phyloP scores from a whole-genome alignment of 1,284 basidiomycete species.

The Pascua sp. region DNA sequence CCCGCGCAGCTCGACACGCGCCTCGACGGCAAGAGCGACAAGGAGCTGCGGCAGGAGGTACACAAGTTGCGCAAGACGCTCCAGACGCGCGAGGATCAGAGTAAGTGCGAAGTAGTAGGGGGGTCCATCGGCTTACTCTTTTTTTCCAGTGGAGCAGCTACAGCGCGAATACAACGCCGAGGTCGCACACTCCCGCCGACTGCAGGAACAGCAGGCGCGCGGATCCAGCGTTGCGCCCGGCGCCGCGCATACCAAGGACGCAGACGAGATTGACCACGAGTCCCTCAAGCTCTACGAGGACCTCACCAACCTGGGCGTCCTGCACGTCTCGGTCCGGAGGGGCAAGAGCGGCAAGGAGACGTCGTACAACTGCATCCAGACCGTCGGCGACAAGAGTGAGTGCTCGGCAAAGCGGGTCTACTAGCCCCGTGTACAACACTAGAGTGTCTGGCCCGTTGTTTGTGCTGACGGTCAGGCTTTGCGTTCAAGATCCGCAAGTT shows the following conservation, averaged over 20 bases:
- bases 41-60: slow-evolving; percentile 35
- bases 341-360: slow-evolving; percentile 34
- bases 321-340: slow-evolving; percentile 34
- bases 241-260: not conserved
- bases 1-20: slow-evolving; percentile 18
- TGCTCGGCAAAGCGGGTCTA: too few relatives aligned
- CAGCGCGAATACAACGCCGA: slow-evolving; percentile 44
- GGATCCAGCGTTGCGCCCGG: slow-evolving; percentile 1
- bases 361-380: slow-evolving; percentile 42
- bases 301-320: slow-evolving; percentile 39
- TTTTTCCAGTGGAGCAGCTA: slow-evolving; percentile 31
- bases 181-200: slow-evolving; percentile 34
- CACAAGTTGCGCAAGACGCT: slow-evolving; percentile 26
- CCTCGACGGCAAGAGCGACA: slow-evolving; percentile 31
- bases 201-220: slow-evolving; percentile 22
- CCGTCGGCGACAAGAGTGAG: slow-evolving; percentile 38
- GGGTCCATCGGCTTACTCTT: not conserved
- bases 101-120: slow-evolving; percentile 29
- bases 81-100: slow-evolving; percentile 28
- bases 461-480: slow-evolving; percentile 29
- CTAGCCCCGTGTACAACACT: too few relatives aligned
- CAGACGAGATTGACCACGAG: slow-evolving; percentile 9
- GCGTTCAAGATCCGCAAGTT: slow-evolving; percentile 44
- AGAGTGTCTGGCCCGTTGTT: too few relatives aligned
- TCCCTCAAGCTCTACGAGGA: slow-evolving; percentile 45